Percentiles rank a stretch among this genome's conserved stretches.
phyloP scores from a whole-genome alignment of 805 yeast species.

The Metschnikowia lachancei region DNA sequence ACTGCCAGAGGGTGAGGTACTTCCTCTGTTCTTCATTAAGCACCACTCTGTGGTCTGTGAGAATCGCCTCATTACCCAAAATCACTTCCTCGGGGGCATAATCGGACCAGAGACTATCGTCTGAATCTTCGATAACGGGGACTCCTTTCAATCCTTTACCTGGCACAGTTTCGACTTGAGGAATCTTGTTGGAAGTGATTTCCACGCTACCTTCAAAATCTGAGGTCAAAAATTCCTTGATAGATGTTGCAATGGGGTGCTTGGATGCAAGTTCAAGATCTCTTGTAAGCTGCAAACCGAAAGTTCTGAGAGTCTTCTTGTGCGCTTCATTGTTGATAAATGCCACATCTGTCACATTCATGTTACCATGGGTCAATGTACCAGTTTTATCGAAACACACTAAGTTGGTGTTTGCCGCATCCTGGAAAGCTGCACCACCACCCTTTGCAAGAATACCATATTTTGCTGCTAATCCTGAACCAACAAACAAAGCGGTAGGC shows the following conservation, averaged over 20 bases:
- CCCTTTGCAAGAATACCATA: constrained; percentile 74
- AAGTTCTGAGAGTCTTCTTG: constrained; percentile 12
- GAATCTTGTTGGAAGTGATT: constrained; percentile 36
- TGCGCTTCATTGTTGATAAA: constrained; percentile 23
- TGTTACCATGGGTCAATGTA: constrained; percentile 66
- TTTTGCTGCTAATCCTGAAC: constrained; percentile 75
- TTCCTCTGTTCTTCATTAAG: constrained; percentile 35
- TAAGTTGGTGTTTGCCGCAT: constrained; percentile 60
- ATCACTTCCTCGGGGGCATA: constrained; percentile 37
- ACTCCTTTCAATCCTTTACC: constrained; percentile 60
- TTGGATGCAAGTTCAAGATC: constrained; percentile 63
- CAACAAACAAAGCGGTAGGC: constrained; percentile 79
- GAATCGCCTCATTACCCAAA: constrained; percentile 60
- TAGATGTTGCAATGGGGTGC: constrained; percentile 67
- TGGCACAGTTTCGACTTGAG: constrained; percentile 50
- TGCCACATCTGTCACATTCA: constrained; percentile 52
- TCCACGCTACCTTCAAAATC: constrained; percentile 1
- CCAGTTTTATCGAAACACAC: constrained; percentile 81
- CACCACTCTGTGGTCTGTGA: constrained; percentile 46
- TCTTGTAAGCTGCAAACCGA: constrained; percentile 48
- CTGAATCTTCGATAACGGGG: constrained; percentile 25
- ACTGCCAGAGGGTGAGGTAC: constrained; percentile 53
- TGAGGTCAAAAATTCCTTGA: constrained; percentile 31
- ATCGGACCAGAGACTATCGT: constrained; percentile 31
- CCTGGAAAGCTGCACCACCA: constrained; percentile 81